phyloP scores from a whole-genome alignment of 495 filamentous ascomycete genomes.

The Pyronema omphalodes region DNA sequence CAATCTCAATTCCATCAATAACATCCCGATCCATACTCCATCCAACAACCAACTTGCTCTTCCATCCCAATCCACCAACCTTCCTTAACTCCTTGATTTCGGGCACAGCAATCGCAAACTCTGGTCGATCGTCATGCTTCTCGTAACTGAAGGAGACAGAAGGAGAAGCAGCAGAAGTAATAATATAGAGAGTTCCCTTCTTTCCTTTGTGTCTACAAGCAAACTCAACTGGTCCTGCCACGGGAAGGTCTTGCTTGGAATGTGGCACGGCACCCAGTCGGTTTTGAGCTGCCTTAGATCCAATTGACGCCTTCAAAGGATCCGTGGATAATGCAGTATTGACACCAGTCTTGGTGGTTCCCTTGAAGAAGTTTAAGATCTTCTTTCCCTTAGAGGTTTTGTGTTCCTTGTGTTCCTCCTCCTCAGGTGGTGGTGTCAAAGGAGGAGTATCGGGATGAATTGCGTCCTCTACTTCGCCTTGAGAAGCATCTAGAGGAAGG shows the following conservation, averaged over 20 bases:
- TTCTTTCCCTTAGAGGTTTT: slow-evolving; percentile 34
- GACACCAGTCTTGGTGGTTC: slow-evolving; percentile 46
- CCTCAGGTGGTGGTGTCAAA: slow-evolving; percentile 23
- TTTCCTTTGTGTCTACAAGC: slow-evolving; percentile 50
- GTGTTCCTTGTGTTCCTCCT: slow-evolving; percentile 23
- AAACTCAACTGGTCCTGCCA: slow-evolving; percentile 56
- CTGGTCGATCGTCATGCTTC: slow-evolving; percentile 13
- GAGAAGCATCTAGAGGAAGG: slow-evolving; percentile 27
- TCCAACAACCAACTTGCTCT: slow-evolving; percentile 67
- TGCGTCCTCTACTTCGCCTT: slow-evolving; percentile 35
- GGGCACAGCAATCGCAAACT: slow-evolving; percentile 23
- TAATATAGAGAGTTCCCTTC: slow-evolving; percentile 54
- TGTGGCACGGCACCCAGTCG: slow-evolving; percentile 50
- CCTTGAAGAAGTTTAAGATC: slow-evolving; percentile 49
- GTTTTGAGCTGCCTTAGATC: slow-evolving; percentile 47
- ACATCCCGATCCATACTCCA: slow-evolving; percentile 63
- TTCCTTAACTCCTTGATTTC: slow-evolving; percentile 59
- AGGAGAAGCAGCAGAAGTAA: slow-evolving; percentile 30
- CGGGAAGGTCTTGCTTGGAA: slow-evolving; percentile 23
- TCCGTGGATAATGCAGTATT: slow-evolving; percentile 53
- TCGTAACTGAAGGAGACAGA: slow-evolving; percentile 3
- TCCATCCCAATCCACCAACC: slow-evolving; percentile 74
- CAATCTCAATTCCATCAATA: slow-evolving; percentile 57
- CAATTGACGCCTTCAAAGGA: slow-evolving; percentile 44
- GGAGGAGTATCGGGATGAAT: slow-evolving; percentile 25